Base-by-base conservation (phyloP, 2,329 filamentous ascomycete species). In the Grosmannia penicillata region DNA sequence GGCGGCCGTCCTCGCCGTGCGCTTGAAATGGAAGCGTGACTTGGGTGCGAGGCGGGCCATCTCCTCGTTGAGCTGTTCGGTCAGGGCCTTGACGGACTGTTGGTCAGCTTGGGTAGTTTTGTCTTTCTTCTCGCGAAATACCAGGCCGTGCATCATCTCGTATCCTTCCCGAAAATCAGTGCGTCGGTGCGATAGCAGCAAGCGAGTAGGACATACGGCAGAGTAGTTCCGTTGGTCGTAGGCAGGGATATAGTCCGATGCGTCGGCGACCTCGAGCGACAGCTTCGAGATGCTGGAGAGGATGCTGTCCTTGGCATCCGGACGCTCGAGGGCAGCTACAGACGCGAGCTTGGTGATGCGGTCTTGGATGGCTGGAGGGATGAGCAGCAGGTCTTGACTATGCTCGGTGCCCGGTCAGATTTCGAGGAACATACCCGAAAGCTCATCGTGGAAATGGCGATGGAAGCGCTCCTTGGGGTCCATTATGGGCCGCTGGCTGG, bases 191-290 rank as follows among this genome's bases (percentile, higher is more conserved):
- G 27, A 6, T 29, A 29, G 27, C 27, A 29, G n/a, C n/a, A n/a
- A n/a, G n/a, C n/a, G n/a, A n/a, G n/a, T 29, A 8, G n/a, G n/a
- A 35, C 51, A 39, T 58, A 86, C 83, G 61, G 87, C 77, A 31
- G 78, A 73, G 53, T 94, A 96, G 19, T 81, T 79, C 48, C 83
- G 75, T 56, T 91, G 84, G 51, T 96, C 91, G 54, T 95, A 93
- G 8, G 85, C 76, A 3, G 91, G 86, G 14, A 94, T 74, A 48
- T 79, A 85, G 40, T 78, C 77, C 2, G 81, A 75, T 1, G 83
- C 82, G 58, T 95, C 86, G 47, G 83, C 79, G 28, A 95, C 82
- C 49, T 91, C 79, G 46, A 80, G 81, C 2, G 85, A 86, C 14
- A 96, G 68, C 41, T 75, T 73, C 23, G 82, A 78, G 50, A 96